These are phyloP conservation scores for Calocybe cyanea DNA, from an alignment of 768 basidiomycete species.

Conservation along the genomic window DNA sequence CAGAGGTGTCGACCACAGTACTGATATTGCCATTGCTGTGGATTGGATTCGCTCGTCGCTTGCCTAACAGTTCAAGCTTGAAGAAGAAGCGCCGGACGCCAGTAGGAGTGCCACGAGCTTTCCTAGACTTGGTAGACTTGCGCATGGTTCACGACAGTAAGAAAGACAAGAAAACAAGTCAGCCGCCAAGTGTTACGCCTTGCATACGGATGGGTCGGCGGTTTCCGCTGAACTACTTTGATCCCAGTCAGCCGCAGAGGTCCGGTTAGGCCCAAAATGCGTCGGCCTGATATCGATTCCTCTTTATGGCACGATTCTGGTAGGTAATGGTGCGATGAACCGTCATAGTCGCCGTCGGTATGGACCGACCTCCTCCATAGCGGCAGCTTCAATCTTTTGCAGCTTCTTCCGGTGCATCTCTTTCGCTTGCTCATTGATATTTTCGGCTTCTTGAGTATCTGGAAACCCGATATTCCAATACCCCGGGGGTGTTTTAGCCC, in stretches of 20 bases:
- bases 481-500: constrained; percentile 73
- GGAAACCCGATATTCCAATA: constrained; percentile 95
- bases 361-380: constrained; percentile 39
- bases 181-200: constrained; percentile 10
- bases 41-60: constrained; percentile 6
- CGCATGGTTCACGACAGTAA: constrained; percentile 6
- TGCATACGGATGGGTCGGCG: no score
- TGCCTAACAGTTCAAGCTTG: constrained; percentile 31
- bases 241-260: not conserved
- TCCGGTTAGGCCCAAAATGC: no score
- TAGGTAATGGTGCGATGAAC: no score
- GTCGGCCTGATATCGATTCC: no score
- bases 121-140: constrained; percentile 7
- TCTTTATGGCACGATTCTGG: no score
- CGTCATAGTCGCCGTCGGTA: constrained; percentile 30
- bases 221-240: no score
- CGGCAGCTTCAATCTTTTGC: constrained; percentile 55
- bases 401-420: constrained; percentile 70
- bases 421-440: constrained; percentile 71
- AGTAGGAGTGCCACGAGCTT: constrained; percentile 6
- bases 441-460: constrained; percentile 71
- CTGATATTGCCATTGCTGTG: constrained; percentile 18
- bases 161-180: constrained; percentile 1
- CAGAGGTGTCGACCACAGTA: constrained; percentile 23
- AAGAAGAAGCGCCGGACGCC: constrained; percentile 37